These are phyloP conservation scores for Sarocladium kiliense DNA, from an alignment of 2,329 filamentous ascomycete genomes.

Conservation along the genomic window DNA sequence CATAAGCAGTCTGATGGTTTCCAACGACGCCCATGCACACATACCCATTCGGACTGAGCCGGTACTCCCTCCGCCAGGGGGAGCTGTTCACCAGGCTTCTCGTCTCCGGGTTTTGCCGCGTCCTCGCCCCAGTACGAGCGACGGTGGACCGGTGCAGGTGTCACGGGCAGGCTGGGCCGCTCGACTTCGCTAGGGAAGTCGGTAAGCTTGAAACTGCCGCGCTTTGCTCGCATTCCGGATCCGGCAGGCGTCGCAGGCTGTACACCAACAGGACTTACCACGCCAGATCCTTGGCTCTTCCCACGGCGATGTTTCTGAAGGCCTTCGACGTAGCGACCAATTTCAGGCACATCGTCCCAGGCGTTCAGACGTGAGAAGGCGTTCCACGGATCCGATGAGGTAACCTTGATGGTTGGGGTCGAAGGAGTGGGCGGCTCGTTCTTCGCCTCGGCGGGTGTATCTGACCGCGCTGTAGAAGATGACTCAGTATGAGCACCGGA, in stretches of 20 bases:
- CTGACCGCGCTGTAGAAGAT: conserved; percentile 28
- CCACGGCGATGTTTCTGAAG: conserved; percentile 56
- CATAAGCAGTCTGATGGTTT: conserved; percentile 48
- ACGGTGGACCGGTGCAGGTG: conserved; percentile 73
- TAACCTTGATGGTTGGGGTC: conserved; percentile 41
- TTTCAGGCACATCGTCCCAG: conserved; percentile 89
- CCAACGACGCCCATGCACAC: conserved; percentile 55
- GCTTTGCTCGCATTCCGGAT: conserved; percentile 20
- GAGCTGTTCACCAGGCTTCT: conserved; percentile 55
- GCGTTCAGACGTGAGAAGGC: conserved; percentile 75
- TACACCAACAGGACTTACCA: conserved; percentile 10
- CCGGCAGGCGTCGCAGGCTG: conserved; percentile 15
- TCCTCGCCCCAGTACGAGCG: conserved; percentile 60
- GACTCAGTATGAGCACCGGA: conserved; percentile 24
- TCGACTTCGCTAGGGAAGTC: conserved; percentile 83
- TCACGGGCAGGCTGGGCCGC: conserved; percentile 83
- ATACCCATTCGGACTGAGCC: conserved; percentile 89
- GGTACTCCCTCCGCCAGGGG: conserved; percentile 80
- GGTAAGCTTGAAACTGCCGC: conserved; percentile 61
- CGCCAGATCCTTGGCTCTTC: conserved; percentile 22
- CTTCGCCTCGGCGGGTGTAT: conserved; percentile 20
- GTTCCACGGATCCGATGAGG: conserved; percentile 60
- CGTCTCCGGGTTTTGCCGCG: conserved; percentile 33
- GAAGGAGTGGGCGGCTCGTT: conserved; percentile 42
- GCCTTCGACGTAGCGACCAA: conserved; percentile 78